Percentiles rank a stretch among this genome's conserved stretches.
phyloP scores from a whole-genome alignment of 345 rosid genomes.

The Citrus reticulata region DNA sequence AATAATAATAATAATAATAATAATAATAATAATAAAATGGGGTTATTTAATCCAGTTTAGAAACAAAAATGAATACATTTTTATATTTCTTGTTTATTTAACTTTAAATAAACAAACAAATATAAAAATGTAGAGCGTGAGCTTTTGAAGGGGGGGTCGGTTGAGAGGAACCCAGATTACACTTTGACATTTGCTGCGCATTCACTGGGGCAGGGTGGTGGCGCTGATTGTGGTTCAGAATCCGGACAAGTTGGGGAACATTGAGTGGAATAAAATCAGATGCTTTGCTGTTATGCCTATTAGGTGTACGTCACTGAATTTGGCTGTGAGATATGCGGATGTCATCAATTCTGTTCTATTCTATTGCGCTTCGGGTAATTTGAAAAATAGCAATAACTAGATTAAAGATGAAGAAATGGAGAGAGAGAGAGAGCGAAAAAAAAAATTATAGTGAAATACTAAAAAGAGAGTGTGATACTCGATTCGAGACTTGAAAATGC shows the following conservation, averaged over 20 bases:
- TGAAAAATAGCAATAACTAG: too few relatives aligned
- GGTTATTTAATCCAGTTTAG: too few relatives aligned
- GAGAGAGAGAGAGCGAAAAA: too few relatives aligned
- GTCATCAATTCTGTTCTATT: slow-evolving; percentile 46
- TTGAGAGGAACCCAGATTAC: slow-evolving; percentile 57
- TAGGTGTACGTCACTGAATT: slow-evolving; percentile 79
- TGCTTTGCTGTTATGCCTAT: slow-evolving; percentile 88
- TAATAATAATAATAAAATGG: too few relatives aligned
- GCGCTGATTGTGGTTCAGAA: slow-evolving; percentile 55
- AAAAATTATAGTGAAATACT: too few relatives aligned
- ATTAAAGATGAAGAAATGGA: too few relatives aligned
- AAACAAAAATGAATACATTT: too few relatives aligned
- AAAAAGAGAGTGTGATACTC: too few relatives aligned
- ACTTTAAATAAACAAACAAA: too few relatives aligned
- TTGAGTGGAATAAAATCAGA: slow-evolving; percentile 66
- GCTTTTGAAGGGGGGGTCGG: slow-evolving; percentile 29
- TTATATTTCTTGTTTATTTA: too few relatives aligned
- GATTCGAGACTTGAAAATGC: too few relatives aligned
- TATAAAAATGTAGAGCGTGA: slow-evolving; percentile 26
- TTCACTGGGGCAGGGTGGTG: slow-evolving; percentile 75
- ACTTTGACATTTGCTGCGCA: slow-evolving; percentile 82
- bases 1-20: too few relatives aligned
- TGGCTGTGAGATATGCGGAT: slow-evolving; percentile 91
- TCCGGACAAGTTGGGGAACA: slow-evolving; percentile 19
- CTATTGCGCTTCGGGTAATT: slow-evolving; percentile 78